Base-by-base conservation (phyloP, 75 land plant species). In the Selaginella moellendorffii region DNA sequence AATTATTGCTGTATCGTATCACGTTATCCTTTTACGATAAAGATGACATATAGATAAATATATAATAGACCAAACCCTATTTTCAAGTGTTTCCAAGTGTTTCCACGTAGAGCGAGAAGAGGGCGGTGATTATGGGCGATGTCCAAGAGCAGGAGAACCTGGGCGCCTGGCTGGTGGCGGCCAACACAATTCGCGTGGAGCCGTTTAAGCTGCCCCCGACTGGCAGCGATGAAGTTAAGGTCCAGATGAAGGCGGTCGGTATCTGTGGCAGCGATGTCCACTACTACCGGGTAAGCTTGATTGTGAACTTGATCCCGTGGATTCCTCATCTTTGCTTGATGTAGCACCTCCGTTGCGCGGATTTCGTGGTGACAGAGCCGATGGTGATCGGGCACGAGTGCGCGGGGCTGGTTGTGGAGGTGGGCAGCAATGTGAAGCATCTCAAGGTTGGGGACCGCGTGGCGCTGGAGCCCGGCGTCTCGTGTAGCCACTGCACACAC, bases 361-460 rank as follows among this genome's bases (percentile, higher is more conserved):
- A 25, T 17, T 26, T 36, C 46, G 14, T 36, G 22, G 68, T 71
- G 68, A 71, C 64, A 66, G 90, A 88, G 64, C 95, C 95, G 5
- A 85, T 85, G 90, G 95, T 92, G 54, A 80, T 92, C 23, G 96
- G 96, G 5, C 98, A 92, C 63, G 98, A 92, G 72, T 83, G 95
- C 69, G 96, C 98, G 46, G 98, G 98, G 64, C 61, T 88, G 9
- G 68, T 92, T 10, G 89, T 79, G 63, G 87, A 85, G 68, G 78
- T 92, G 1, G 98, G 95, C 0, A 73, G 69, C 22, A 78, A 76
- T 25, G 98, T 92, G 64, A 80, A 81, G 53, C 27, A 73, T 62
- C 62, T 88, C 30, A 72, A 23, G n/a, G 76, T 75, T 0, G 96
- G 96, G 30, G 98, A 92, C 25, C 90, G 90, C 0, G 90, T 92